Evolutionary conservation across 2,329 filamentous ascomycete species (phyloP).

Genomic region (Colletotrichum paranaense): DNA sequence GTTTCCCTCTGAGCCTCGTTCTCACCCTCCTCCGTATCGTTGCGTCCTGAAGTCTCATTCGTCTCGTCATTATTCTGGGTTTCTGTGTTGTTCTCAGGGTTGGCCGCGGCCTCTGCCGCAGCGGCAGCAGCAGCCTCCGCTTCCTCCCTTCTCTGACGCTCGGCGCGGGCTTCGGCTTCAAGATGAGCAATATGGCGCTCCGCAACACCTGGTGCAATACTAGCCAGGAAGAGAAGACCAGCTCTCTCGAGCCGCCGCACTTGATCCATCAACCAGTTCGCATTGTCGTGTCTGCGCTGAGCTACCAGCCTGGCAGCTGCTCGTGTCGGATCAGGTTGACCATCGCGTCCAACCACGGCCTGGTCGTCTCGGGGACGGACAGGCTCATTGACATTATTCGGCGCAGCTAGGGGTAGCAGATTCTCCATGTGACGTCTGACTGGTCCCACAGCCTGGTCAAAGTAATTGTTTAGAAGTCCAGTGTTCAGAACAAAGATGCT

Average conservation of each 20-base stretch:
- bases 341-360: constrained; percentile 38
- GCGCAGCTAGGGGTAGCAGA: constrained; percentile 65
- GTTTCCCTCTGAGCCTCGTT: neutral
- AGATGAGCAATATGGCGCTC: constrained; percentile 72
- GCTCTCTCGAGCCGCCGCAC: constrained; percentile 68
- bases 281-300: constrained; percentile 56
- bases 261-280: constrained; percentile 61
- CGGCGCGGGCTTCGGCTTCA: constrained; percentile 62
- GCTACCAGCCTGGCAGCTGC: constrained; percentile 66
- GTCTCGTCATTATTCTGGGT: constrained; percentile 17
- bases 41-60: constrained; percentile 1
- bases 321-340: constrained; percentile 57
- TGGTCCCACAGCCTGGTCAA: constrained; percentile 66
- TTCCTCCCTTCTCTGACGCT: constrained; percentile 56
- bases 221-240: constrained; percentile 72
- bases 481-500: constrained; percentile 70
- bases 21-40: neutral
- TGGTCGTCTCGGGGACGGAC: constrained; percentile 10
- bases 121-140: constrained; percentile 52
- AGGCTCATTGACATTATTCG: constrained; percentile 41
- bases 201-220: constrained; percentile 73
- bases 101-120: constrained; percentile 45
- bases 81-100: constrained; percentile 14
- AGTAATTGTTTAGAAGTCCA: constrained; percentile 66
- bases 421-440: constrained; percentile 69